These are phyloP conservation scores for Lyophyllum shimeji DNA, from an alignment of 768 basidiomycete species.

Conservation along the genomic window DNA sequence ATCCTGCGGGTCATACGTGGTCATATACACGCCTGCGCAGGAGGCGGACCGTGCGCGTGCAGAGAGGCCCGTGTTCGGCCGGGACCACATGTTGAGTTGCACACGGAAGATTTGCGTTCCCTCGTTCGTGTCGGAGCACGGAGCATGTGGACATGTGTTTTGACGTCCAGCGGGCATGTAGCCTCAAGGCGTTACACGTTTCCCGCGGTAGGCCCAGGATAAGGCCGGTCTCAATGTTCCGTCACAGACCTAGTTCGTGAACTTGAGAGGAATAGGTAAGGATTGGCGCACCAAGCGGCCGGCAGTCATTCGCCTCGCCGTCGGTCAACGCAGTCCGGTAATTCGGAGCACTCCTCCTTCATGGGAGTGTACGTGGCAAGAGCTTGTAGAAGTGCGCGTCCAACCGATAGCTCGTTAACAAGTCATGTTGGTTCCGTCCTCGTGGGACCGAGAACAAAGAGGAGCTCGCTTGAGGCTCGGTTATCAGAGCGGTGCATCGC, in stretches of 20 bases:
- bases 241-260: no score
- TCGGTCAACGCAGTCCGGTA: not conserved
- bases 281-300: not conserved
- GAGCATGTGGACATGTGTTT: not conserved
- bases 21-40: no score
- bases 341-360: not conserved
- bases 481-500: no score
- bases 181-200: not conserved
- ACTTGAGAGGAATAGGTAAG: not conserved
- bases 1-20: no score
- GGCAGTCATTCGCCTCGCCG: not conserved
- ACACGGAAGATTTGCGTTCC: not conserved
- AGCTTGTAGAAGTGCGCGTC: not conserved
- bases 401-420: not conserved
- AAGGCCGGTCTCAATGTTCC: not conserved
- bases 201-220: not conserved
- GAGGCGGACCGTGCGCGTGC: no score
- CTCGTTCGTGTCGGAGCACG: not conserved
- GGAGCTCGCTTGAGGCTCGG: no score
- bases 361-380: not conserved
- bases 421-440: not conserved
- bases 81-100: not conserved
- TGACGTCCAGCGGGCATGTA: not conserved
- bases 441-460: not conserved
- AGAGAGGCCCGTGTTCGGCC: not conserved